Evolutionary conservation across 139 green algal genomes (phyloP).

Genomic region (Deuterostichococcus epilithicus): DNA sequence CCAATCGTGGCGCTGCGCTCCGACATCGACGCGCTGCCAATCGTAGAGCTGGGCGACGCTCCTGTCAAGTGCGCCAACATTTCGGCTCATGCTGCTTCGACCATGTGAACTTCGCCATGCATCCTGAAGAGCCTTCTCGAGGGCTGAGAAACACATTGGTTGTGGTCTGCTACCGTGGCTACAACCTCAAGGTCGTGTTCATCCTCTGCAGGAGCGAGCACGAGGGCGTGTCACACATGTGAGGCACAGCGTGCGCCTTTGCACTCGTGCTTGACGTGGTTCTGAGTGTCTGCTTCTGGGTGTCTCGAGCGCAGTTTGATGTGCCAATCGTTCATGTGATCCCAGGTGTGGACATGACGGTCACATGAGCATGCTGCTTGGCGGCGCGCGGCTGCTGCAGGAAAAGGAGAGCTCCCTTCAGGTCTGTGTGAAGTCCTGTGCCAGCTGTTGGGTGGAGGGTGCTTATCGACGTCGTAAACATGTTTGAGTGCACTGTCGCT

Average conservation of each 20-base stretch:
- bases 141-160: no score
- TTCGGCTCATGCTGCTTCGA: no score
- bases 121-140: no score
- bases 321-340: no score
- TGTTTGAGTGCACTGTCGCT: no score
- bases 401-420: conserved; percentile 33
- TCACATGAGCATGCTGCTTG: conserved; percentile 27
- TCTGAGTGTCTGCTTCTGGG: conserved; percentile 85
- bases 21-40: conserved; percentile 89
- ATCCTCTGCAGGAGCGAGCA: conserved; percentile 22
- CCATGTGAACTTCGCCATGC: no score
- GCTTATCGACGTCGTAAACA: no score
- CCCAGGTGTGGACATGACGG: neutral
- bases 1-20: conserved; percentile 71
- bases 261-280: no score
- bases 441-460: no score
- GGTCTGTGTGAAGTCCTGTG: neutral
- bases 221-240: no score
- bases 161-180: neutral
- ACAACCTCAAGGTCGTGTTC: no score
- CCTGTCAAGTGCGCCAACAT: neutral
- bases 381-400: conserved; percentile 73
- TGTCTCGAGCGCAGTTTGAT: conserved; percentile 74
- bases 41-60: conserved; percentile 34
- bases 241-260: no score